Conservation (phyloP, 441 rosid species). For the Gossypium davidsonii region DNA sequence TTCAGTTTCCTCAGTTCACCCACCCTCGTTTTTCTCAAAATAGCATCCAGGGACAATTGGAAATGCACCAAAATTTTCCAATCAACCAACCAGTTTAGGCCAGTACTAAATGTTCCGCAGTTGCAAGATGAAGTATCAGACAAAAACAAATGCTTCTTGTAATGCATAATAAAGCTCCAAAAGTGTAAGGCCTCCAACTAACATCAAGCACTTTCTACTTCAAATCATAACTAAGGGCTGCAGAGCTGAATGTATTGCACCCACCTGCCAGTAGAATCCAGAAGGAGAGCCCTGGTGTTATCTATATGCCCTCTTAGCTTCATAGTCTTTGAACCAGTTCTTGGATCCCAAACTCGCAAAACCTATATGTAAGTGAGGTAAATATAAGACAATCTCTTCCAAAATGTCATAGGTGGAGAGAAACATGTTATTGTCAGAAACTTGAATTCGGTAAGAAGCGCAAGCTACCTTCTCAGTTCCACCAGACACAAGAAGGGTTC, state of each 20-base stretch:
- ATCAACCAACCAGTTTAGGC: neutral
- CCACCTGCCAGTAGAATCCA: slow-evolving; percentile 93
- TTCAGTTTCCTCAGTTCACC: neutral
- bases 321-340: slow-evolving; percentile 94
- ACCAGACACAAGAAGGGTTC: slow-evolving; percentile 87
- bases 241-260: slow-evolving; percentile 16
- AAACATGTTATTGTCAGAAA: neutral
- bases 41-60: neutral
- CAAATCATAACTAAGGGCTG: neutral
- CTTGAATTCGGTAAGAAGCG: neutral
- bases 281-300: slow-evolving; percentile 85
- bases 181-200: neutral
- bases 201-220: neutral
- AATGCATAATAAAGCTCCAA: neutral
- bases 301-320: slow-evolving; percentile 95
- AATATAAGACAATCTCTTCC: neutral
- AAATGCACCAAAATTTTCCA: neutral
- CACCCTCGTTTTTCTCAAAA: neutral
- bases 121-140: neutral
- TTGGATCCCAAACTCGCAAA: slow-evolving; percentile 98
- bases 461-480: slow-evolving; percentile 91
- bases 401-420: neutral
- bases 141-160: neutral
- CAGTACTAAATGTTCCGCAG: neutral
- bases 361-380: slow-evolving; percentile 44